Evolutionary conservation across 192 early-diverging fungal genomes (phyloP), one percentile per base, ranked within the genome.

Genomic region (Lobosporangium transversale): DNA sequence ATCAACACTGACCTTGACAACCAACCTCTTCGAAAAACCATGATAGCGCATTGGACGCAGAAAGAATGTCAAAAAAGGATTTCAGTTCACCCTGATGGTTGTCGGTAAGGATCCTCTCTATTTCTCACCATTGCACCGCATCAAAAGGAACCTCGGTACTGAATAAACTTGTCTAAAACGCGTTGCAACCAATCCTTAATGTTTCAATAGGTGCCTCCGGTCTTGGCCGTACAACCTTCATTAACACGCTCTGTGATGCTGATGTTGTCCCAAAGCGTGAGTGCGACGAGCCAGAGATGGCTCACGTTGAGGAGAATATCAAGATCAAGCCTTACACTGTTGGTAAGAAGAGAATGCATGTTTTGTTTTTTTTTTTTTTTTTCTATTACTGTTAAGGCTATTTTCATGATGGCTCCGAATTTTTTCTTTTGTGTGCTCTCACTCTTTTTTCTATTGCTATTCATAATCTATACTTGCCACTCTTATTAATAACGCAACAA

Each of bases 41-140:
- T 6, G 57, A 73, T 71, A 71, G 70, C 69, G 64, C 66, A 73
- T 73, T 35, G 80, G 80, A 47, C 80, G 80, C 66, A 82, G 95
- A 86, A 98, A 98, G 87, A 96, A 94, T 65, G 91, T 92, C 64
- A 97, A 96, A 80, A 97, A 96, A 83, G 96, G 95, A 56, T 90
- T 99, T 66, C 90, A 92, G 69, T 96, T 98, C 85, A 98, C 95
- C 83, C 79, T 99, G 51, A 98, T 99, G 95, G 92, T 97, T 44
- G 94, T 94, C 58, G 97, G 96, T 86, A 85, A 80, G 89, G 70
- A 35, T 50, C 60, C n/a, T 52, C 42, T 17, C 21, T 14, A 15
- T 11, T 53, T 27, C 1, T 11, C 42, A 0, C 9, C 6, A 26
- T 11, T 37, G 17, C 17, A 8, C 4, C 40, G 23, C 27, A 52